Percentiles rank a stretch among this genome's conserved stretches.
phyloP scores from a whole-genome alignment of 1,284 basidiomycete species.

The Microbotryum saponariae region DNA sequence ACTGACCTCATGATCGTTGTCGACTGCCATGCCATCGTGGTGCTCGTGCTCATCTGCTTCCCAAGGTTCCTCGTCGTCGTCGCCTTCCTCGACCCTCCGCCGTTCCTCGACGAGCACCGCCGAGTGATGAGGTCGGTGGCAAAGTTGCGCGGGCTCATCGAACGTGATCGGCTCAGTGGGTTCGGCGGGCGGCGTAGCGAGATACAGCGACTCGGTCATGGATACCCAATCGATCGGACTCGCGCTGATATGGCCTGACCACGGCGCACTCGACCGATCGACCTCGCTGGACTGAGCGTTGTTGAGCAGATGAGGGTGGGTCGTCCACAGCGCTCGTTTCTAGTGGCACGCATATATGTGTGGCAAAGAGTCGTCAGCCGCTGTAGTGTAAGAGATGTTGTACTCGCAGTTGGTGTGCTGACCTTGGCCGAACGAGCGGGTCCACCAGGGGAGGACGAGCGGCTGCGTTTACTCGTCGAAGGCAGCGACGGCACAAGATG shows the following conservation, averaged over 20 bases:
- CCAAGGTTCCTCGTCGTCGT: neutral
- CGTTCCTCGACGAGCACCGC: neutral
- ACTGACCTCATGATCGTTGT: neutral
- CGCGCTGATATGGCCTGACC: too few relatives aligned
- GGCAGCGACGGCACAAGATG: neutral
- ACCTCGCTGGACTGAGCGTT: conserved; percentile 2
- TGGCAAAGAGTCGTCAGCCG: conserved; percentile 7
- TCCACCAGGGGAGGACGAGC: neutral
- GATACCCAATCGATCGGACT: conserved; percentile 12
- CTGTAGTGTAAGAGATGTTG: neutral
- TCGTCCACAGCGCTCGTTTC: neutral
- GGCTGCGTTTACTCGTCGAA: neutral
- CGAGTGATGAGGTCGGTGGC: neutral
- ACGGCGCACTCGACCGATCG: conserved; percentile 1
- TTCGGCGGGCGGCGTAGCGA: conserved; percentile 14
- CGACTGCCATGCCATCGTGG: neutral
- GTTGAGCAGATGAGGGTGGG: neutral
- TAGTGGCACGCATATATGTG: neutral
- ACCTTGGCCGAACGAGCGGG: neutral
- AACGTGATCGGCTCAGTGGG: neutral
- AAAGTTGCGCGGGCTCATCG: neutral
- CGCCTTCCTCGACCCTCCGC: conserved; percentile 1
- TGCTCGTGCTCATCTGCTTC: conserved; percentile 3
- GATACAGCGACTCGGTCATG: conserved; percentile 10
- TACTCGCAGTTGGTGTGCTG: neutral